Base-by-base conservation (phyloP, 176 grass and related monocot genomes). In the Triticum turgidum region DNA sequence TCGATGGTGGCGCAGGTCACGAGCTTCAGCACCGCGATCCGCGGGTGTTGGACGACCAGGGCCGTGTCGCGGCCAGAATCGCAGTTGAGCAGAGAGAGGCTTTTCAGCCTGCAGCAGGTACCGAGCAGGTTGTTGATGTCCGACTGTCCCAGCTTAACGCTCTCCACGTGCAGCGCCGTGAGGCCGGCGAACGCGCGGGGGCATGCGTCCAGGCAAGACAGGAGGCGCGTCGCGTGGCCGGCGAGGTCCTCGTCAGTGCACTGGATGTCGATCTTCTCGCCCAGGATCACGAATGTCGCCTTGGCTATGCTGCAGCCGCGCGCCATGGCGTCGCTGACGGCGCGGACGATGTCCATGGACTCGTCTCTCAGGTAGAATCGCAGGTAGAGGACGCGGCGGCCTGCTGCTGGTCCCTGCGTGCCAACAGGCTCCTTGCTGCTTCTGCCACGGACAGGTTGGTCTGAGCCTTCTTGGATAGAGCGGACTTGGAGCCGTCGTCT, bases 141-240 rank as follows among this genome's bases (percentile, higher is more conserved):
- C 56, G 67, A 5, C 17, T 69, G 67, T 4, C 10, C 7, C 69
- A 84, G 27, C 58, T 13, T 84, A 10, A 84, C 25, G 39, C 69
- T 21, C 69, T 84, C 82, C 4, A 84, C 3, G 11, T 51, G 39
- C 58, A 84, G n/a, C 11, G 27, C 7, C 5, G 82, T 84, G 71
- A 84, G 82, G 24, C 56, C 34, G 1, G 70, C 56, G 58, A 84
- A 84, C 11, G 71, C 82, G 56, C 17, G 37, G 11, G 70, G 82
- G 25, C 38, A 64, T 2, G 52, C 14, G 3, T 22, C 6, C 11
- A 74, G 18, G 70, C 1, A 84, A 6, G 56, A 33, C 70, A 63
- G 13, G 82, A 84, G 47, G 56, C 14, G 24, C 34, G 3, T 3
- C 0, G 37, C 52, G 4, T 84, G 12, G 5, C 37, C 13, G 5